Evolutionary conservation across 306 rosid species (phyloP).

Genomic region (Malus orientalis): DNA sequence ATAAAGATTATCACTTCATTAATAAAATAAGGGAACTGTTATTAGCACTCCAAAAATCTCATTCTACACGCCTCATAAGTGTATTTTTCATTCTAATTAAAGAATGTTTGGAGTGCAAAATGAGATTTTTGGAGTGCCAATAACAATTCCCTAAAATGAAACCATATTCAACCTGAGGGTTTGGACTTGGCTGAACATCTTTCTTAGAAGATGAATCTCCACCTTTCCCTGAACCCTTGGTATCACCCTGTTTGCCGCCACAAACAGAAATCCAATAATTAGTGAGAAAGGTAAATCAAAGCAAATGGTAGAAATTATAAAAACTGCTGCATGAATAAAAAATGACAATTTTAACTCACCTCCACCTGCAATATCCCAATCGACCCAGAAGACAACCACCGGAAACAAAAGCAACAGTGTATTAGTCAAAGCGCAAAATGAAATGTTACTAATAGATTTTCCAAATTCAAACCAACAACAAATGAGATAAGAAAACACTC

Average conservation of each 20-base stretch:
- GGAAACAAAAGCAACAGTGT: constrained; percentile 14
- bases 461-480: background rate
- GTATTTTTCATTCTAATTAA: too few species aligned
- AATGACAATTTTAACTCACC: constrained; percentile 45
- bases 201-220: constrained; percentile 76
- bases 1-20: background rate
- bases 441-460: background rate
- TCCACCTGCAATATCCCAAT: constrained; percentile 64
- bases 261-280: constrained; percentile 1
- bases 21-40: too few species aligned
- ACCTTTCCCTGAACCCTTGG: constrained; percentile 81
- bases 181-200: constrained; percentile 58
- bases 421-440: constrained; percentile 27
- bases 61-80: too few species aligned
- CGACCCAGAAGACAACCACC: constrained; percentile 17
- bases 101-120: too few species aligned
- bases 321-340: background rate
- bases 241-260: constrained; percentile 66
- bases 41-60: too few species aligned
- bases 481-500: background rate
- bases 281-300: background rate
- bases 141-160: background rate
- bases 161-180: constrained; percentile 53
- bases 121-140: background rate
- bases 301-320: background rate